Percentiles rank a stretch among this genome's conserved stretches.
Conservation (phyloP, 345 rosid species). For the Cardiospermum halicacabum region DNA sequence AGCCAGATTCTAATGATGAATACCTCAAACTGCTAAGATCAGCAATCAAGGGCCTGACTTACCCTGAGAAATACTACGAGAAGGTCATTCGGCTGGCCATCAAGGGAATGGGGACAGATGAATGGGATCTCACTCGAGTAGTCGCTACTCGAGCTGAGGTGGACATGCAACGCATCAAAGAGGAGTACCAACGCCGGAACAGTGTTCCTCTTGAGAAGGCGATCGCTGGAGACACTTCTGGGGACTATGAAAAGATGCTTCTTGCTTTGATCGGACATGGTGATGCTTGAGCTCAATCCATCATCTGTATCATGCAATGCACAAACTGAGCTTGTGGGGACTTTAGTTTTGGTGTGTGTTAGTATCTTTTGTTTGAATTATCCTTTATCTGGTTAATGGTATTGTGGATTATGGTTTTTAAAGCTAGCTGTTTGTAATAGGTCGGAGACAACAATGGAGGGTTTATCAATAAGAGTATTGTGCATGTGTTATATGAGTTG, state of each 20-base stretch:
- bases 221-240: slow-evolving; percentile 64
- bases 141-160: slow-evolving; percentile 77
- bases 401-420: background rate
- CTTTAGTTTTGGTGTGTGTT: slow-evolving; percentile 7
- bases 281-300: slow-evolving; percentile 43
- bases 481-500: background rate
- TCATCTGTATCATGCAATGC: background rate
- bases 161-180: slow-evolving; percentile 78
- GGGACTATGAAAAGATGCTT: slow-evolving; percentile 77
- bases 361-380: slow-evolving; percentile 9
- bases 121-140: slow-evolving; percentile 75
- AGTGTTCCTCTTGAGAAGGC: slow-evolving; percentile 70
- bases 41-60: slow-evolving; percentile 66
- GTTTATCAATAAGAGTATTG: background rate
- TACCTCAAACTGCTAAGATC: slow-evolving; percentile 70
- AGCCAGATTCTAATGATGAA: slow-evolving; percentile 60
- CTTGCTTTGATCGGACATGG: slow-evolving; percentile 65
- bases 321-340: background rate
- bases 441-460: background rate
- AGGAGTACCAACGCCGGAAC: slow-evolving; percentile 70
- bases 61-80: slow-evolving; percentile 85
- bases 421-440: background rate
- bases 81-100: slow-evolving; percentile 68
- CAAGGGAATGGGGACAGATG: slow-evolving; percentile 79
- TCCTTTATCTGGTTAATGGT: background rate